These are phyloP conservation scores for Elasticomyces elasticus DNA, from an alignment of 495 filamentous ascomycete species.

Conservation along the genomic window DNA sequence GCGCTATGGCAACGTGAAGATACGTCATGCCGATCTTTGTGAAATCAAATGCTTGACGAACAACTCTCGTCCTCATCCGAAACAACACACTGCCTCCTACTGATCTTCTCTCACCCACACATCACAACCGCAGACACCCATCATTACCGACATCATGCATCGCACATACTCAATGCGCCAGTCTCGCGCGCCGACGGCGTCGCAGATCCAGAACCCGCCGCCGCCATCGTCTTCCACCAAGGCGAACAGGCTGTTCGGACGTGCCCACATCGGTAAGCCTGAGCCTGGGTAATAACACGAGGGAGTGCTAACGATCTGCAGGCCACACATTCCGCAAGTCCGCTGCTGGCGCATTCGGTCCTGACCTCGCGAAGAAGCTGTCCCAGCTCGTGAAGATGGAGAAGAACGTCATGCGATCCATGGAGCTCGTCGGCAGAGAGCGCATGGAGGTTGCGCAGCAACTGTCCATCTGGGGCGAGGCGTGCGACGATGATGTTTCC, in stretches of 20 bases:
- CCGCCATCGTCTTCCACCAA: conserved; percentile 88
- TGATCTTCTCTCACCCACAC: not conserved
- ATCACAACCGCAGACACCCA: conserved; percentile 2
- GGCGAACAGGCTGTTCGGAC: conserved; percentile 76
- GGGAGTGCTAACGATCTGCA: conserved; percentile 31
- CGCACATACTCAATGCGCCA: conserved; percentile 98
- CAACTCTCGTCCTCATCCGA: no score
- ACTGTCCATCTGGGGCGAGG: conserved; percentile 96
- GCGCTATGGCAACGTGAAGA: no score
- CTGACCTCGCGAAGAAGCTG: conserved; percentile 93
- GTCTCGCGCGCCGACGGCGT: conserved; percentile 83
- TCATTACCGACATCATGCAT: conserved; percentile 55
- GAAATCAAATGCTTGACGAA: no score
- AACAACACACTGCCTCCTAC: not conserved
- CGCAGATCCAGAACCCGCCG: conserved; percentile 83
- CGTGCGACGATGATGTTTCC: conserved; percentile 92
- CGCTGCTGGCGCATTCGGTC: conserved; percentile 76
- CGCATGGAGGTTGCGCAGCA: conserved; percentile 99
- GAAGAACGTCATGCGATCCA: conserved; percentile 98
- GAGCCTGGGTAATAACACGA: not conserved
- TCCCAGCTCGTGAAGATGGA: conserved; percentile 99
- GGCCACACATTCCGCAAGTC: conserved; percentile 91
- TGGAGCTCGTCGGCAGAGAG: conserved; percentile 89
- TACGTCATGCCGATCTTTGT: no score
- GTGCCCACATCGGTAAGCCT: conserved; percentile 67